Conservation (phyloP, 257 asterid species). For the Rhazya stricta region DNA sequence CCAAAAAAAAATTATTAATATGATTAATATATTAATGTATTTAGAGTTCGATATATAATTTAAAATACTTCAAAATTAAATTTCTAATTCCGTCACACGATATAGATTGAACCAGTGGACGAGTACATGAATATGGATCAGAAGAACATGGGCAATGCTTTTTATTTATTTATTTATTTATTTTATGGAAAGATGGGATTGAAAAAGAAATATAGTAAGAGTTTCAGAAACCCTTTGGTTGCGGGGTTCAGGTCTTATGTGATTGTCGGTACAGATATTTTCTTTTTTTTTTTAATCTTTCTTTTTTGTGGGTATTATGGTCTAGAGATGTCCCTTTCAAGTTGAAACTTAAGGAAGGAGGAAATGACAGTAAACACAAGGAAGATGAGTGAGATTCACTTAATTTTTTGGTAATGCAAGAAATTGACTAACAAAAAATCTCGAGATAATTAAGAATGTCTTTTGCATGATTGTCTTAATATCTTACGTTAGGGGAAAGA, state of each 20-base stretch:
- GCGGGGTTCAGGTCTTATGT: neutral
- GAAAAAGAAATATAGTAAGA: neutral
- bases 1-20: too few relatives aligned
- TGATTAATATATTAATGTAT: too few relatives aligned
- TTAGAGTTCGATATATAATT: too few relatives aligned
- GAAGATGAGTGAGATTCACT: neutral
- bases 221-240: neutral
- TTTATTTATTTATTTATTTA: neutral
- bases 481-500: neutral
- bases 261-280: slow-evolving; percentile 6
- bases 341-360: slow-evolving; percentile 10
- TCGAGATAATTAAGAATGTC: slow-evolving; percentile 5
- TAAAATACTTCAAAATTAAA: too few relatives aligned
- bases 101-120: neutral
- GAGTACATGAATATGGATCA: neutral
- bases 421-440: slow-evolving; percentile 10
- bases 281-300: neutral
- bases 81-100: too few relatives aligned
- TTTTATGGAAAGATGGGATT: neutral
- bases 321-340: slow-evolving; percentile 5
- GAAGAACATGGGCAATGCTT: slow-evolving; percentile 5
- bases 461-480: slow-evolving; percentile 4
- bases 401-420: neutral
- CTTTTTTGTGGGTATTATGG: neutral
- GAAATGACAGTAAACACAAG: slow-evolving; percentile 17